Percentiles rank a stretch among this genome's conserved stretches.
phyloP scores from a whole-genome alignment of 2,329 filamentous ascomycete species.

The Aspergillus sp. region DNA sequence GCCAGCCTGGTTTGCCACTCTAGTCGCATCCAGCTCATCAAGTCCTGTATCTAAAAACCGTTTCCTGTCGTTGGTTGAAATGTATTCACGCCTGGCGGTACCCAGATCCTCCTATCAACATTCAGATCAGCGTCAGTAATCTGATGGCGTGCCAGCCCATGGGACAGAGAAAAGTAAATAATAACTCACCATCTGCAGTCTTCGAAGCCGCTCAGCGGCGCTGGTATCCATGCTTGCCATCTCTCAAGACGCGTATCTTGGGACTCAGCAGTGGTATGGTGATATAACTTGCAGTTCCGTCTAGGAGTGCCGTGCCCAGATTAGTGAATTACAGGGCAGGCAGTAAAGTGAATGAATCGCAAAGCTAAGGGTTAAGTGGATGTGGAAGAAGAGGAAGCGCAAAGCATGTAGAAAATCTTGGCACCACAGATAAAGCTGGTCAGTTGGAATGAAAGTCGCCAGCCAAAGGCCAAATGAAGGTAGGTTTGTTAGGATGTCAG shows the following conservation, averaged over 20 bases:
- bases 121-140: neutral
- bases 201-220: slow-evolving; percentile 14
- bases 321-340: too few relatives aligned
- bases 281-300: neutral
- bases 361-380: too few relatives aligned
- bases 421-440: too few relatives aligned
- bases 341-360: too few relatives aligned
- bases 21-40: slow-evolving; percentile 20
- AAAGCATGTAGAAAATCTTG: too few relatives aligned
- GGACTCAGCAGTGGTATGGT: neutral
- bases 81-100: slow-evolving; percentile 26
- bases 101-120: slow-evolving; percentile 30
- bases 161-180: neutral
- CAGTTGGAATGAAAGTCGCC: too few relatives aligned
- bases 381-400: too few relatives aligned
- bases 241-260: neutral
- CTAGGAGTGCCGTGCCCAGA: neutral
- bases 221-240: slow-evolving; percentile 8
- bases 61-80: slow-evolving; percentile 25
- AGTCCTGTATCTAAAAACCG: slow-evolving; percentile 8
- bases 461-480: too few relatives aligned
- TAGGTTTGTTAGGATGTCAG: too few relatives aligned
- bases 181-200: slow-evolving; percentile 23
- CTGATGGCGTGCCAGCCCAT: too few relatives aligned
- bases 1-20: slow-evolving; percentile 23